A percentile compares a stretch with the other conserved stretches of the same genome.
Conservation (phyloP, 225 moss, liverwort and hornwort genomes). For the Straminergon stramineum region DNA sequence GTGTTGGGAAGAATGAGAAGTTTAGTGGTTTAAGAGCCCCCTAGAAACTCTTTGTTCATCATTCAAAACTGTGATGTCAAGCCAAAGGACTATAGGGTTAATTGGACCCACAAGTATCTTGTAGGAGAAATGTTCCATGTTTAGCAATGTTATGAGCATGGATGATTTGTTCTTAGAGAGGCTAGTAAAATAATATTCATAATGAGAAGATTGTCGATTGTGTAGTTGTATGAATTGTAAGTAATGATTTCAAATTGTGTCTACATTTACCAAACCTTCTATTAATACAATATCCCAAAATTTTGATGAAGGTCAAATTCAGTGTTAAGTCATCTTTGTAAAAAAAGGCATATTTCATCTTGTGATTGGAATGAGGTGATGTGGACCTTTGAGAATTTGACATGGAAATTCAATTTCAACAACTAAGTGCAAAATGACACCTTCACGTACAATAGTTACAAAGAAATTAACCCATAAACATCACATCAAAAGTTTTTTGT, state of each 20-base stretch:
- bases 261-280: not conserved
- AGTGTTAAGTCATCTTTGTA: not conserved
- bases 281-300: rapidly evolving
- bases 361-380: not conserved
- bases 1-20: not conserved
- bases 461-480: not conserved
- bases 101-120: rapidly evolving
- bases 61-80: rapidly evolving
- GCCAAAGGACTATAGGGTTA: rapidly evolving
- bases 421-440: rapidly evolving
- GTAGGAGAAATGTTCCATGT: rapidly evolving
- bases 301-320: not conserved
- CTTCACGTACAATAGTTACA: not conserved
- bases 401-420: rapidly evolving
- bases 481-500: too few relatives aligned
- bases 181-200: not conserved
- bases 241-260: not conserved
- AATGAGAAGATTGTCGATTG: not conserved
- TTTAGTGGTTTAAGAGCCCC: rapidly evolving
- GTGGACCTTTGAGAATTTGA: not conserved
- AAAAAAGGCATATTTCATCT: not conserved
- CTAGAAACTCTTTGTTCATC: rapidly evolving
- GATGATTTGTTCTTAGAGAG: not conserved
- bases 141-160: not conserved
- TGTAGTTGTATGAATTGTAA: rapidly evolving